These are phyloP conservation scores for Myxozyma udenii DNA, from an alignment of 805 yeast species.

Conservation along the genomic window DNA sequence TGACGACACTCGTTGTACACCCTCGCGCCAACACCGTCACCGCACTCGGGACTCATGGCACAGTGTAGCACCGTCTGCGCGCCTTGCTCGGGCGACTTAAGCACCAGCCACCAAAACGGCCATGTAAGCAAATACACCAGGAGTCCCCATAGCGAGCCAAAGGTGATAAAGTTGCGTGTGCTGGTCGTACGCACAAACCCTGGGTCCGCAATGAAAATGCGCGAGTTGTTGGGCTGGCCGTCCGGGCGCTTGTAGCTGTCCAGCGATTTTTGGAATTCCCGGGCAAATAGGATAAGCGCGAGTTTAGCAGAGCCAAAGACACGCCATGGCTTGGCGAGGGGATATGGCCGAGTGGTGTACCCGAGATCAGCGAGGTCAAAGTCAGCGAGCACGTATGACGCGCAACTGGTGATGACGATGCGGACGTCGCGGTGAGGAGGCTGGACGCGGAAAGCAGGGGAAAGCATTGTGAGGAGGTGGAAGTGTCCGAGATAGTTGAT, in stretches of 20 bases:
- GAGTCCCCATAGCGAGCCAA: constrained; percentile 65
- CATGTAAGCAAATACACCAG: constrained; percentile 63
- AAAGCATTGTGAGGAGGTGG: constrained; percentile 72
- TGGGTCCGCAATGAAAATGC: constrained; percentile 78
- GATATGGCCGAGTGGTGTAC: constrained; percentile 61
- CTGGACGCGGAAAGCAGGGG: constrained; percentile 83
- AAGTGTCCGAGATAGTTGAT: constrained; percentile 77
- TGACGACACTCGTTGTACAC: constrained; percentile 69
- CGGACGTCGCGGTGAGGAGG: constrained; percentile 95
- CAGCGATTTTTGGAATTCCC: constrained; percentile 69
- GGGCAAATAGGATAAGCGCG: constrained; percentile 68
- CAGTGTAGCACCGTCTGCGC: constrained; percentile 74
- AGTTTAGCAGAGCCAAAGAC: constrained; percentile 82
- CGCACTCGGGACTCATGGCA: constrained; percentile 66
- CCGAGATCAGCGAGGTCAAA: constrained; percentile 61
- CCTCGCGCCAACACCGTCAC: constrained; percentile 59
- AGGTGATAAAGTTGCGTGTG: constrained; percentile 69
- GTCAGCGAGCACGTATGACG: constrained; percentile 69
- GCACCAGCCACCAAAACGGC: constrained; percentile 79
- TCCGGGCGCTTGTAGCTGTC: constrained; percentile 62
- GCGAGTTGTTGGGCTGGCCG: constrained; percentile 61
- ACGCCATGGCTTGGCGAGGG: constrained; percentile 61
- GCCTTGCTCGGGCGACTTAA: constrained; percentile 75
- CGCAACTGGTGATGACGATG: constrained; percentile 72
- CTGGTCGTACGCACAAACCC: constrained; percentile 89